Conservation (phyloP, 1,284 basidiomycete genomes). For the Inonotus obliquus region DNA sequence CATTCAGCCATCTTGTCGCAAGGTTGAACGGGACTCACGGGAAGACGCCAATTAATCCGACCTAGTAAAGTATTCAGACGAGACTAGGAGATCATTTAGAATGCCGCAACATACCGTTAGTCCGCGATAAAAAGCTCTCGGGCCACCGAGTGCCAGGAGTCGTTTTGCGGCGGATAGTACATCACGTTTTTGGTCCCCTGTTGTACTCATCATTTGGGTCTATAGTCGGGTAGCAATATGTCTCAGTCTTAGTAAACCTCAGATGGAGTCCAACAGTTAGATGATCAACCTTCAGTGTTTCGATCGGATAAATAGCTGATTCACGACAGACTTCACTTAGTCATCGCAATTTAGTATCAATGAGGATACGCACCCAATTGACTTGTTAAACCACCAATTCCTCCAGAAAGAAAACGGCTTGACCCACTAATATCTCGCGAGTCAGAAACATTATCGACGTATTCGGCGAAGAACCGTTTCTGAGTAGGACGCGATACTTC, state of each 20-base stretch:
- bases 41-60: constrained; percentile 87
- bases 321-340: constrained; percentile 8
- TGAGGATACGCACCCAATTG: constrained; percentile 68
- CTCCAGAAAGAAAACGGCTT: constrained; percentile 93
- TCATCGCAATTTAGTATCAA: neutral
- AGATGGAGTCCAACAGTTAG: neutral
- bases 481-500: constrained; percentile 29
- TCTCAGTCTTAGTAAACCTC: constrained; percentile 8
- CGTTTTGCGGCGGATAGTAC: constrained; percentile 56
- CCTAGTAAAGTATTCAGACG: constrained; percentile 40
- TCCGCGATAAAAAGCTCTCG: constrained; percentile 89
- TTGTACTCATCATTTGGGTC: constrained; percentile 92
- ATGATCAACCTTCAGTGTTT: constrained; percentile 69
- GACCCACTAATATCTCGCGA: constrained; percentile 85
- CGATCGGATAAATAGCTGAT: constrained; percentile 83
- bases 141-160: constrained; percentile 78
- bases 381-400: constrained; percentile 90
- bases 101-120: constrained; percentile 59
- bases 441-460: constrained; percentile 90
- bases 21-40: constrained; percentile 50
- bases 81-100: neutral
- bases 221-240: constrained; percentile 33
- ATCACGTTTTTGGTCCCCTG: constrained; percentile 56
- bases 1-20: neutral
- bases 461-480: constrained; percentile 92